Percentiles rank a stretch among this genome's conserved stretches.
These are phyloP conservation scores for Sugiyamaella americana DNA, from an alignment of 805 yeast species.

Conservation along the genomic window DNA sequence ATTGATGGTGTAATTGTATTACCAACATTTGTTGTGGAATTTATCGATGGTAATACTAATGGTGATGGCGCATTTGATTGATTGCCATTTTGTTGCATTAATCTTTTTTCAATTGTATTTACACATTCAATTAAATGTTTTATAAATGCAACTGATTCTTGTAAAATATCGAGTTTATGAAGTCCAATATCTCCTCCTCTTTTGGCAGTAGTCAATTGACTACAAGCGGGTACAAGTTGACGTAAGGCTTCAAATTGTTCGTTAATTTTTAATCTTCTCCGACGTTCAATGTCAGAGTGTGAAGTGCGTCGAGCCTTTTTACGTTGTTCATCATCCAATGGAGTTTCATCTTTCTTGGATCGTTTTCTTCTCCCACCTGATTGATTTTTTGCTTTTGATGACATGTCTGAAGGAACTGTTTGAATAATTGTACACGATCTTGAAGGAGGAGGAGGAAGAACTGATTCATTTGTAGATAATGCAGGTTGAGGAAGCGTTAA, in stretches of 20 bases:
- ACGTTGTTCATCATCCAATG: constrained; percentile 32
- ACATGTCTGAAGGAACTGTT: constrained; percentile 6
- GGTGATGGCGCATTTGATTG: background rate
- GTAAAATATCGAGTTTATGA: constrained; percentile 74
- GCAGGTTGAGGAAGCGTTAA: constrained; percentile 14
- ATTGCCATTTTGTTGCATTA: background rate
- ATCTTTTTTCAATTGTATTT: background rate
- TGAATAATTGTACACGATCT: constrained; percentile 17
- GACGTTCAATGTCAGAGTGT: constrained; percentile 75
- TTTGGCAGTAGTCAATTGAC: constrained; percentile 37
- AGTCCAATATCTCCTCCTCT: constrained; percentile 49
- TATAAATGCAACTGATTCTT: constrained; percentile 78
- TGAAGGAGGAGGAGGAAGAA: constrained; percentile 19
- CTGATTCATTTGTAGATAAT: constrained; percentile 4
- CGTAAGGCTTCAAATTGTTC: constrained; percentile 78
- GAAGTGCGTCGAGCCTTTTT: constrained; percentile 47
- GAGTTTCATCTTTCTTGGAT: constrained; percentile 8
- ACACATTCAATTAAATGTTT: constrained; percentile 40
- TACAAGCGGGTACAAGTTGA: constrained; percentile 71
- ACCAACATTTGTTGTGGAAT: background rate
- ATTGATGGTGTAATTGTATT: background rate
- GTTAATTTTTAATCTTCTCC: constrained; percentile 71
- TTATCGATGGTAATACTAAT: background rate
- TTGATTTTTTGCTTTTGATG: constrained; percentile 1
- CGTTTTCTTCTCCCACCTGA: constrained; percentile 1